Conservation (phyloP, 495 filamentous ascomycete species). For the Penicillium coprophilum region DNA sequence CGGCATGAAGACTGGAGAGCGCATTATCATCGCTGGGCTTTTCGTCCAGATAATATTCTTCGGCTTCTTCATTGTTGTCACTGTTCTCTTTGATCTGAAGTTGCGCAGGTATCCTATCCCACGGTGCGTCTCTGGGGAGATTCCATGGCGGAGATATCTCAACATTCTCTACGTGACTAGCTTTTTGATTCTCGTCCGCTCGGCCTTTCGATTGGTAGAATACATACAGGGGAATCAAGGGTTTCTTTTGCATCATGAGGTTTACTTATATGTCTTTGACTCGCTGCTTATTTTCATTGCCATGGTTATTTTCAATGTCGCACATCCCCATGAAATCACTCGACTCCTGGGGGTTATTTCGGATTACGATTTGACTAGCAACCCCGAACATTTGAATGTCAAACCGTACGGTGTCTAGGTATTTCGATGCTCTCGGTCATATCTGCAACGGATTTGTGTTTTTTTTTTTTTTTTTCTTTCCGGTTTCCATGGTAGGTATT, state of each 20-base stretch:
- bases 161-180: constrained; percentile 20
- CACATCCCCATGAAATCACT: constrained; percentile 24
- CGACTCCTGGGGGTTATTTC: neutral
- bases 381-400: neutral
- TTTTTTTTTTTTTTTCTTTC: too few relatives aligned
- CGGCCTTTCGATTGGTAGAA: constrained; percentile 58
- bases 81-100: constrained; percentile 34
- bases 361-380: neutral
- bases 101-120: constrained; percentile 27
- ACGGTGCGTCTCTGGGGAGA: constrained; percentile 45
- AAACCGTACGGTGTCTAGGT: neutral
- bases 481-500: too few relatives aligned
- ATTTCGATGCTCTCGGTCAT: too few relatives aligned
- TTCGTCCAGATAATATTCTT: constrained; percentile 40
- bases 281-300: constrained; percentile 51
- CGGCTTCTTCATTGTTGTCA: constrained; percentile 37
- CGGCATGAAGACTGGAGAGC: constrained; percentile 31
- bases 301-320: constrained; percentile 47
- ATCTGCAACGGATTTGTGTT: too few relatives aligned
- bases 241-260: constrained; percentile 49
- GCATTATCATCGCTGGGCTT: constrained; percentile 41
- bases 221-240: constrained; percentile 55
- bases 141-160: constrained; percentile 2
- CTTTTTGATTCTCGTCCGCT: constrained; percentile 56
- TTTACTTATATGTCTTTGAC: constrained; percentile 61